These are phyloP conservation scores for Claviceps sp. DNA, from an alignment of 2,329 filamentous ascomycete genomes.

Conservation along the genomic window DNA sequence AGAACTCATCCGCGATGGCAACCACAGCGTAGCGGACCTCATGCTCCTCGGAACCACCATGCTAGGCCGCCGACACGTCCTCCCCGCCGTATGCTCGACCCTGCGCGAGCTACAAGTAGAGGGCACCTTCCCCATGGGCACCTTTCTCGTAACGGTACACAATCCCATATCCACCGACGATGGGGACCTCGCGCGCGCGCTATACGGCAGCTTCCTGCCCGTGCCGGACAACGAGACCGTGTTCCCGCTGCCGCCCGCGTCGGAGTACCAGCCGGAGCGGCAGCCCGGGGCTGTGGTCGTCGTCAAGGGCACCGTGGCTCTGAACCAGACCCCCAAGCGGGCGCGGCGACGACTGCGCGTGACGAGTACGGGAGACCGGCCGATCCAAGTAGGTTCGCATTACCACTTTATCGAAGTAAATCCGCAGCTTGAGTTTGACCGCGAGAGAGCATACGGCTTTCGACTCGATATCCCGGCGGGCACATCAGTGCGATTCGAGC, in stretches of 20 bases:
- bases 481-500: conserved; percentile 87
- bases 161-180: conserved; percentile 78
- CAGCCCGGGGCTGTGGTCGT: conserved; percentile 72
- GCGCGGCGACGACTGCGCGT: conserved; percentile 63
- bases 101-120: conserved; percentile 83
- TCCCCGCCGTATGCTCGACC: conserved; percentile 66
- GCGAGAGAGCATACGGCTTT: conserved; percentile 67
- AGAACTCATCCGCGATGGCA: conserved; percentile 94
- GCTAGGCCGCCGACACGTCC: conserved; percentile 84
- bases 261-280: conserved; percentile 52
- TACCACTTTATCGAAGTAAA: conserved; percentile 97
- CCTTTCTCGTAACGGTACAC: conserved; percentile 89
- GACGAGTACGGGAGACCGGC: conserved; percentile 76
- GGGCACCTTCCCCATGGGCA: conserved; percentile 81
- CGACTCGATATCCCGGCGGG: conserved; percentile 82
- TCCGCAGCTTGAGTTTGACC: conserved; percentile 78
- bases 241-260: conserved; percentile 52
- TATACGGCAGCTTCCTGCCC: conserved; percentile 87
- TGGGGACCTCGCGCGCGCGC: conserved; percentile 70
- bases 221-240: conserved; percentile 48
- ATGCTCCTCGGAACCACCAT: conserved; percentile 86
- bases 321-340: conserved; percentile 63
- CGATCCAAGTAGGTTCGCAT: conserved; percentile 86
- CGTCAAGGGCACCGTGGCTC: conserved; percentile 50
- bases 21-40: conserved; percentile 81